These are phyloP conservation scores for Colletotrichum tamarilloi DNA, from an alignment of 2,329 filamentous ascomycete species.

Conservation along the genomic window DNA sequence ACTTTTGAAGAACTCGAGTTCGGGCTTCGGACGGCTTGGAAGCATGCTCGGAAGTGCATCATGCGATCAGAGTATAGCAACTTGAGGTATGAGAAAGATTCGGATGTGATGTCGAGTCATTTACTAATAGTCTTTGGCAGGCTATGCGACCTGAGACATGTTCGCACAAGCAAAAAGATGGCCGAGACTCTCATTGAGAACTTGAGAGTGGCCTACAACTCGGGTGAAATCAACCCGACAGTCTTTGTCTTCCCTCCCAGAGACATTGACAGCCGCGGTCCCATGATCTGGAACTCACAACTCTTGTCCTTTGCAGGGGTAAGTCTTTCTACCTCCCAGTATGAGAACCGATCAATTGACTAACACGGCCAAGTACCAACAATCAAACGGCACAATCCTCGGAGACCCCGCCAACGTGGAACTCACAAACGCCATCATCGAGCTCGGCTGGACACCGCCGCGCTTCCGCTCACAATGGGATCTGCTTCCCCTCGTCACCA, in stretches of 20 bases:
- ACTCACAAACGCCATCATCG: slow-evolving; percentile 31
- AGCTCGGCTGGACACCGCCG: slow-evolving; percentile 32
- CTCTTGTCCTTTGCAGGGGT: slow-evolving; percentile 29
- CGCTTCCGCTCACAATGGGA: slow-evolving; percentile 33
- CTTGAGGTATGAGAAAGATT: slow-evolving; percentile 8
- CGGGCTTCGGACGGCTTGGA: slow-evolving; percentile 25
- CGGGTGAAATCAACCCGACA: slow-evolving; percentile 30
- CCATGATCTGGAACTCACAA: slow-evolving; percentile 34
- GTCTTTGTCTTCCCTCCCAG: slow-evolving; percentile 33
- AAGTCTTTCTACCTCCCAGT: neutral
- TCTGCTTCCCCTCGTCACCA: slow-evolving; percentile 27
- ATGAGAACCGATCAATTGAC: neutral
- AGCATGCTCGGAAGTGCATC: slow-evolving; percentile 33
- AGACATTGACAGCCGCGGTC: slow-evolving; percentile 27
- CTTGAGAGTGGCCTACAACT: slow-evolving; percentile 29
- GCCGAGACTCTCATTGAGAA: slow-evolving; percentile 31
- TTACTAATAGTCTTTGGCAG: neutral
- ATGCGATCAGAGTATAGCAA: slow-evolving; percentile 31
- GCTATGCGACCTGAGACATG: slow-evolving; percentile 30
- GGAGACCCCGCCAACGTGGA: slow-evolving; percentile 32
- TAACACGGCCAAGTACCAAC: slow-evolving; percentile 20
- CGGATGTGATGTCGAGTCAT: too few species aligned
- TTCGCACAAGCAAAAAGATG: slow-evolving; percentile 34
- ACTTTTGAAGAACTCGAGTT: slow-evolving; percentile 34
- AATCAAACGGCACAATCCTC: slow-evolving; percentile 27